Percentiles rank a stretch among this genome's conserved stretches.
Conservation (phyloP, 1,284 basidiomycete species). For the Uromyces viciae-fabae region DNA sequence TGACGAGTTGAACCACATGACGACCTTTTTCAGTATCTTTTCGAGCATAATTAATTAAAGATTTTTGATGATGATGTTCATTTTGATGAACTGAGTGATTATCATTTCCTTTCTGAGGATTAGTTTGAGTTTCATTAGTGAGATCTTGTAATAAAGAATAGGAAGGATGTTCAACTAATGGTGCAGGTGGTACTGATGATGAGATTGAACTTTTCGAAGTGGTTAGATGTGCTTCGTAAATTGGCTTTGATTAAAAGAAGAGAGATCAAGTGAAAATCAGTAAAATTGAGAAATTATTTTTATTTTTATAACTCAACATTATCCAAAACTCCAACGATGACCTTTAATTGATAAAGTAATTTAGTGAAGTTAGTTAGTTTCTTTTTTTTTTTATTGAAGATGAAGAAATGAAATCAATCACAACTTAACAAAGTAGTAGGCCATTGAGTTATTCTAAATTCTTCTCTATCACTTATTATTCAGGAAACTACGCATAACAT, state of each 20-base stretch:
- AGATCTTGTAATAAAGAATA: slow-evolving; percentile 48
- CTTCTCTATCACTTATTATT: no score
- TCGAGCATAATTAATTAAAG: slow-evolving; percentile 49
- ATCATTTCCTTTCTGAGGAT: not conserved
- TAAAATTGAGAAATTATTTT: not conserved
- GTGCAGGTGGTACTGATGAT: slow-evolving; percentile 45
- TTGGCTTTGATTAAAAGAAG: slow-evolving; percentile 47
- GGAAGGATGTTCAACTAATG: slow-evolving; percentile 42
- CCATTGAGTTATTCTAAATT: no score
- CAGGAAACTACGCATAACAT: no score
- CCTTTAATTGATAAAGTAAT: no score
- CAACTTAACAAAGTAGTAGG: no score
- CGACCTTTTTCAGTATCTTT: slow-evolving; percentile 53
- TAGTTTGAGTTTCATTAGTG: not conserved
- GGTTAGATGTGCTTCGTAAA: slow-evolving; percentile 51
- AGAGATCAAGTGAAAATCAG: not conserved
- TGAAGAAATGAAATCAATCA: no score
- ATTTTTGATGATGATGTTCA: slow-evolving; percentile 7
- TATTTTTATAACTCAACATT: slow-evolving; percentile 28
- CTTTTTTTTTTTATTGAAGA: no score
- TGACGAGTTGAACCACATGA: slow-evolving; percentile 94
- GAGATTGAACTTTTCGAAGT: slow-evolving; percentile 48
- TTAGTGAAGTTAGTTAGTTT: no score
- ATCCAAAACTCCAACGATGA: slow-evolving; percentile 28
- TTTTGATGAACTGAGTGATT: not conserved